These are phyloP conservation scores for Pisolithus tinctorius DNA, from an alignment of 768 basidiomycete genomes.

Conservation along the genomic window DNA sequence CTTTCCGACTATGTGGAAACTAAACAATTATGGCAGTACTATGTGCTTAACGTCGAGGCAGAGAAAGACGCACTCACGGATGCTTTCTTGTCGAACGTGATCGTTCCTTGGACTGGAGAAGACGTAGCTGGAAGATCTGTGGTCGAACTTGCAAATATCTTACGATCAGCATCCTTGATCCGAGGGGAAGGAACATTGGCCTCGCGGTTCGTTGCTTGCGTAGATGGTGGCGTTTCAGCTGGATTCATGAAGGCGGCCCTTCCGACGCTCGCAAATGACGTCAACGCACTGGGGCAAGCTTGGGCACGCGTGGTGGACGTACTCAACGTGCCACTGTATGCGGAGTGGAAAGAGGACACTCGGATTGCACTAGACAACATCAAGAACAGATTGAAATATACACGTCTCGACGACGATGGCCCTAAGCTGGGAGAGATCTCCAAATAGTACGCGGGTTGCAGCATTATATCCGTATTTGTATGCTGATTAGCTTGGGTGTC, in stretches of 20 bases:
- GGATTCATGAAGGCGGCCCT: conserved; percentile 70
- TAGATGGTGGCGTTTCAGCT: conserved; percentile 61
- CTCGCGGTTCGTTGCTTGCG: conserved; percentile 59
- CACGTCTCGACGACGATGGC: conserved; percentile 74
- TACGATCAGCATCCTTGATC: conserved; percentile 49
- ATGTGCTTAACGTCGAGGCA: conserved; percentile 68
- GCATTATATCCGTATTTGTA: background rate
- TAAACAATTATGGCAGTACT: conserved; percentile 89
- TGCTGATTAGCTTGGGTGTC: conserved; percentile 6
- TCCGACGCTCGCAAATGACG: conserved; percentile 36
- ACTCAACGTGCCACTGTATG: conserved; percentile 83
- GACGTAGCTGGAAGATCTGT: conserved; percentile 51
- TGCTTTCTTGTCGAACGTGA: conserved; percentile 26
- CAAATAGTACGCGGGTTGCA: conserved; percentile 44
- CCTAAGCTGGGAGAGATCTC: conserved; percentile 80
- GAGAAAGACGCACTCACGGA: conserved; percentile 51
- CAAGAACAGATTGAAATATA: conserved; percentile 71
- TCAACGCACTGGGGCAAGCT: conserved; percentile 52
- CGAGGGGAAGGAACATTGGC: conserved; percentile 53
- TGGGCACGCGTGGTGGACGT: conserved; percentile 81
- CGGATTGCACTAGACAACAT: conserved; percentile 67
- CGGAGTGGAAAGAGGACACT: conserved; percentile 82
- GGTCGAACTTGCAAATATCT: conserved; percentile 59
- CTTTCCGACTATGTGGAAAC: conserved; percentile 55
- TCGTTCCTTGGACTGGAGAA: conserved; percentile 56